Conservation (phyloP, 345 rosid genomes). For the Boechera divaricarpa region DNA sequence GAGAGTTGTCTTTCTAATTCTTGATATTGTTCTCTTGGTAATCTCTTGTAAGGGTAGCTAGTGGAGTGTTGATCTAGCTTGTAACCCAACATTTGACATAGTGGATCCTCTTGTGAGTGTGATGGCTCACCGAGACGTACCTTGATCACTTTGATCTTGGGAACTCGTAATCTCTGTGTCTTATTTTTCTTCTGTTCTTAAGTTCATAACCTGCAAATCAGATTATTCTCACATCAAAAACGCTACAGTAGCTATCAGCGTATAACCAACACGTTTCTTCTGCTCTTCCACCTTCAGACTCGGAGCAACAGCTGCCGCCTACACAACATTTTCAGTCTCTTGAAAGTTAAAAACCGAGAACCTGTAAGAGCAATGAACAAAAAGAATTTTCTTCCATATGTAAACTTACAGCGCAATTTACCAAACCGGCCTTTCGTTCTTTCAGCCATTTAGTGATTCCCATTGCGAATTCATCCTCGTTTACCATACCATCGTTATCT, state of each 20-base stretch:
- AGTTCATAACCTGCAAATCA: no score
- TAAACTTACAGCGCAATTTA: slow-evolving; percentile 9
- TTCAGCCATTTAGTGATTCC: slow-evolving; percentile 8
- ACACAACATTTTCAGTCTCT: background rate
- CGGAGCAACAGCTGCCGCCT: background rate
- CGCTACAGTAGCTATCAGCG: background rate
- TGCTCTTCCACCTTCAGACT: background rate
- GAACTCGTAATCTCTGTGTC: no score
- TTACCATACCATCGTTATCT: slow-evolving; percentile 1
- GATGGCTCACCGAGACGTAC: no score
- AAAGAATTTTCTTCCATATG: background rate
- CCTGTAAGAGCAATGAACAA: background rate
- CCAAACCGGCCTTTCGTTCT: slow-evolving; percentile 3
- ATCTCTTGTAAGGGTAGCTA: no score
- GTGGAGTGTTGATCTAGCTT: no score
- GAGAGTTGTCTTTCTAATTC: no score
- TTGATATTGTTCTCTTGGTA: no score
- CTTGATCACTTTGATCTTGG: no score
- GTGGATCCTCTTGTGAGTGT: no score
- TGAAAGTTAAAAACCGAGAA: background rate
- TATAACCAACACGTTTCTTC: background rate
- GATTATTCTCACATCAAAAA: no score
- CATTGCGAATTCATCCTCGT: background rate
- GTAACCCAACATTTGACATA: no score
- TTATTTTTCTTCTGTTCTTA: no score